Conservation (phyloP, 164 flowering plant genomes). For the Malania oleifera region DNA sequence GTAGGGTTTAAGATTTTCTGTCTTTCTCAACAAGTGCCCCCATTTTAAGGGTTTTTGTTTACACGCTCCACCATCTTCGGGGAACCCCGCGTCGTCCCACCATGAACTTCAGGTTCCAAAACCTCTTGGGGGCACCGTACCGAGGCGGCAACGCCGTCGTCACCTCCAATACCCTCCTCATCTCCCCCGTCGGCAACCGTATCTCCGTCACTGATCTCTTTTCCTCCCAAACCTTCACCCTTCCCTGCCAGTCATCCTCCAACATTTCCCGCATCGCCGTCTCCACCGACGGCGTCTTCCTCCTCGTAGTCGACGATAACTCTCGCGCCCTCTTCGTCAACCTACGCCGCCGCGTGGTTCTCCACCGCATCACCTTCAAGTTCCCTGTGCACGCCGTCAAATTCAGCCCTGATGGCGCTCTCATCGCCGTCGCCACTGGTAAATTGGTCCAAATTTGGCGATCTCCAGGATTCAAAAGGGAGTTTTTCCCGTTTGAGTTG, state of each 20-base stretch:
- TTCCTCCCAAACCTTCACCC: conserved; percentile 62
- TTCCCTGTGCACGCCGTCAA: conserved; percentile 45
- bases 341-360: conserved; percentile 57
- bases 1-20: too few relatives aligned
- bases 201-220: conserved; percentile 78
- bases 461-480: conserved; percentile 77
- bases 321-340: conserved; percentile 68
- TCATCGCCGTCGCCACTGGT: conserved; percentile 74
- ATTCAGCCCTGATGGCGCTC: conserved; percentile 69
- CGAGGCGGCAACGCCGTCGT: conserved; percentile 78
- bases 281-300: conserved; percentile 71
- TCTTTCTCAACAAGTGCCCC: too few relatives aligned
- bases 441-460: conserved; percentile 82
- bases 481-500: conserved; percentile 76
- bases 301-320: conserved; percentile 73
- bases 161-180: conserved; percentile 46
- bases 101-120: conserved; percentile 90
- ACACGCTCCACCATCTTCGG: not conserved
- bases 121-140: conserved; percentile 93
- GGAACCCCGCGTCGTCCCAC: too few relatives aligned
- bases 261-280: conserved; percentile 72
- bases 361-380: conserved; percentile 82
- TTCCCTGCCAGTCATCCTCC: conserved; percentile 67
- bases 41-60: too few relatives aligned
- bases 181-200: conserved; percentile 87